Evolutionary conservation across 2,329 filamentous ascomycete genomes (phyloP).

Genomic region (Ambrosiella cleistominuta): DNA sequence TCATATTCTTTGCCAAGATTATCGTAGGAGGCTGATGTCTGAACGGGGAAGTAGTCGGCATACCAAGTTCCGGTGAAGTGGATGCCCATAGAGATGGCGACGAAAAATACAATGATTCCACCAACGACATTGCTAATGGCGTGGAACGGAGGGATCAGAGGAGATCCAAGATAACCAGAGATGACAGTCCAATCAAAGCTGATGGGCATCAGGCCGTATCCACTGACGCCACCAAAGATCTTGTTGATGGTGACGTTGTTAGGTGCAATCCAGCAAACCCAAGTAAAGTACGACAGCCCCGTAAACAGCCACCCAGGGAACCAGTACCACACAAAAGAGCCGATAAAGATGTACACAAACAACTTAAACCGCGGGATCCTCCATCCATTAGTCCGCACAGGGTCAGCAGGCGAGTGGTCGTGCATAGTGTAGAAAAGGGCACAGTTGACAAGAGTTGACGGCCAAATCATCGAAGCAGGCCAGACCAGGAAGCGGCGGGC

Average conservation of each 20-base stretch:
- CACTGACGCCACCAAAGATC: slow-evolving; percentile 43
- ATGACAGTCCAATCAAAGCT: slow-evolving; percentile 51
- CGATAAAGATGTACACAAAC: slow-evolving; percentile 34
- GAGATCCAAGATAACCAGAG: slow-evolving; percentile 37
- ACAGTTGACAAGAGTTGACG: slow-evolving; percentile 40
- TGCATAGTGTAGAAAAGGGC: slow-evolving; percentile 48
- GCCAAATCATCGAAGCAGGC: slow-evolving; percentile 49
- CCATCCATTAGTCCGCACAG: slow-evolving; percentile 38
- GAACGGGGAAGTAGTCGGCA: slow-evolving; percentile 37
- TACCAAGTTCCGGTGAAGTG: slow-evolving; percentile 29
- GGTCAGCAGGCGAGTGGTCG: slow-evolving; percentile 36
- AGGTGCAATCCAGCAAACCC: slow-evolving; percentile 44
- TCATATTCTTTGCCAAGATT: slow-evolving; percentile 36
- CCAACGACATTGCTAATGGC: slow-evolving; percentile 41
- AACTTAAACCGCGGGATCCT: slow-evolving; percentile 37
- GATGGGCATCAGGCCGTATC: slow-evolving; percentile 43
- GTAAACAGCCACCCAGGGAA: slow-evolving; percentile 46
- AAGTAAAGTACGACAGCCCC: slow-evolving; percentile 43
- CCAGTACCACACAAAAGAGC: slow-evolving; percentile 41
- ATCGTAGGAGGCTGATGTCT: slow-evolving; percentile 36
- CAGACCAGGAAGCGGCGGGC: slow-evolving; percentile 40
- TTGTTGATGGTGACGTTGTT: slow-evolving; percentile 45
- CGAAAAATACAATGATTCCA: slow-evolving; percentile 33
- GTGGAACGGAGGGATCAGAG: slow-evolving; percentile 41
- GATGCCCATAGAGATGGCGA: slow-evolving; percentile 28